phyloP scores from a whole-genome alignment of 352 stramenopile genomes.

The Pythium folliculosum region DNA sequence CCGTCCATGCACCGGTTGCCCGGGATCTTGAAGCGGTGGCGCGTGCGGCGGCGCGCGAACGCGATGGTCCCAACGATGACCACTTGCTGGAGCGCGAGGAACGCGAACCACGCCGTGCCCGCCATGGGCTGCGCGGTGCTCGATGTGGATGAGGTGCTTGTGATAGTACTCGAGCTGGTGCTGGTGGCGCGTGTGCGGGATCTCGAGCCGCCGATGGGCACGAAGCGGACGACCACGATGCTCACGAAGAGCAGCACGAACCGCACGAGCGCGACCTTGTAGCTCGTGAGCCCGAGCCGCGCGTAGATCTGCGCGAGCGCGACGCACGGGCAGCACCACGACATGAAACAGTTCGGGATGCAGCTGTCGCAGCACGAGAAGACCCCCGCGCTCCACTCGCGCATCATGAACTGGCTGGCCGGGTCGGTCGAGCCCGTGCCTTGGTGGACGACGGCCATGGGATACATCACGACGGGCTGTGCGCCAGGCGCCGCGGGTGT shows the following conservation, averaged over 20 bases:
- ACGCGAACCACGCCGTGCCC: slow-evolving; percentile 4
- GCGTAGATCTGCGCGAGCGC: slow-evolving; percentile 31
- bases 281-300: slow-evolving; percentile 24
- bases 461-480: slow-evolving; percentile 1
- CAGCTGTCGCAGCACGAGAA: slow-evolving; percentile 31
- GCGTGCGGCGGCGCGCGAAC: slow-evolving; percentile 16
- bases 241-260: slow-evolving; percentile 14
- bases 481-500: background rate
- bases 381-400: slow-evolving; percentile 27
- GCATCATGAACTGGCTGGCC: slow-evolving; percentile 1
- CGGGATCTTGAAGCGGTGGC: slow-evolving; percentile 30
- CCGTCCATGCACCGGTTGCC: slow-evolving; percentile 20
- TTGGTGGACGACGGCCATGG: background rate
- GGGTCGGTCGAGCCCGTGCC: background rate
- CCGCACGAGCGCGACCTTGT: slow-evolving; percentile 9
- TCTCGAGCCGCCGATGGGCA: background rate
- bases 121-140: background rate
- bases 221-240: slow-evolving; percentile 2
- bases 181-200: background rate
- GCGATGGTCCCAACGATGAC: slow-evolving; percentile 6
- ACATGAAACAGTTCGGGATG: slow-evolving; percentile 38
- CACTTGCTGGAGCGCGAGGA: slow-evolving; percentile 15
- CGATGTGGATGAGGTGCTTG: background rate
- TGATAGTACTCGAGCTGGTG: too few species aligned
- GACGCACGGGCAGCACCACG: slow-evolving; percentile 37